phyloP scores from a whole-genome alignment of 768 basidiomycete genomes.

The Mycena rosella region DNA sequence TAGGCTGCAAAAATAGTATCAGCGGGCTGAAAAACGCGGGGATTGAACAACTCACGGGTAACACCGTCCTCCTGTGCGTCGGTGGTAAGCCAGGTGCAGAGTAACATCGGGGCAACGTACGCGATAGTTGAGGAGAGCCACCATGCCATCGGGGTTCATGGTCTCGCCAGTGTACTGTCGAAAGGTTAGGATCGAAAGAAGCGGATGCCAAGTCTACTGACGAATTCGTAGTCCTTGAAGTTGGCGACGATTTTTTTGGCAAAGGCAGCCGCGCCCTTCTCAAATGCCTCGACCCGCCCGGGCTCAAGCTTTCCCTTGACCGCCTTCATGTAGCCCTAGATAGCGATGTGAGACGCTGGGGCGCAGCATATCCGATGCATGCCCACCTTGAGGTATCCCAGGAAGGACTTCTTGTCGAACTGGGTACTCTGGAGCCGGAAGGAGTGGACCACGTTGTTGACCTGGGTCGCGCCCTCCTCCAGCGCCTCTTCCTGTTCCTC shows the following conservation, averaged over 20 bases:
- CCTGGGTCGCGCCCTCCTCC: slow-evolving; percentile 79
- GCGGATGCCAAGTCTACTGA: slow-evolving; percentile 51
- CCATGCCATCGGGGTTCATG: slow-evolving; percentile 93
- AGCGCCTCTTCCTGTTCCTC: slow-evolving; percentile 88
- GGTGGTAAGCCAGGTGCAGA: neutral
- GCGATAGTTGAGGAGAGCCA: slow-evolving; percentile 95
- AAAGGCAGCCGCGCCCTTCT: slow-evolving; percentile 80
- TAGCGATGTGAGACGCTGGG: slow-evolving; percentile 2
- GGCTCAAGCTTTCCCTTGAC: slow-evolving; percentile 79
- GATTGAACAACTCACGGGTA: slow-evolving; percentile 72
- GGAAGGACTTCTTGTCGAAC: slow-evolving; percentile 94
- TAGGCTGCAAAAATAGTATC: slow-evolving; percentile 66
- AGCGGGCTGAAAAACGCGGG: slow-evolving; percentile 7
- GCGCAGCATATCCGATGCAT: neutral
- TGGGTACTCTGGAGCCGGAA: slow-evolving; percentile 86
- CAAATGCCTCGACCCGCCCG: slow-evolving; percentile 79
- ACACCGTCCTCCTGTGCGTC: slow-evolving; percentile 74
- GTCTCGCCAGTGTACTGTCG: slow-evolving; percentile 75
- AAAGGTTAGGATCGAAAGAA: neutral
- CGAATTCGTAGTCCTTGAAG: slow-evolving; percentile 96
- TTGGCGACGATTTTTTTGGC: slow-evolving; percentile 92
- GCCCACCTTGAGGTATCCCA: slow-evolving; percentile 84
- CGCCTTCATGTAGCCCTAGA: slow-evolving; percentile 92
- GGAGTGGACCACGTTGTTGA: slow-evolving; percentile 94
- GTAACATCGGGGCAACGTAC: slow-evolving; percentile 53